Evolutionary conservation across 2,329 filamentous ascomycete genomes (phyloP).

Genomic region (Nemania diffusa): DNA sequence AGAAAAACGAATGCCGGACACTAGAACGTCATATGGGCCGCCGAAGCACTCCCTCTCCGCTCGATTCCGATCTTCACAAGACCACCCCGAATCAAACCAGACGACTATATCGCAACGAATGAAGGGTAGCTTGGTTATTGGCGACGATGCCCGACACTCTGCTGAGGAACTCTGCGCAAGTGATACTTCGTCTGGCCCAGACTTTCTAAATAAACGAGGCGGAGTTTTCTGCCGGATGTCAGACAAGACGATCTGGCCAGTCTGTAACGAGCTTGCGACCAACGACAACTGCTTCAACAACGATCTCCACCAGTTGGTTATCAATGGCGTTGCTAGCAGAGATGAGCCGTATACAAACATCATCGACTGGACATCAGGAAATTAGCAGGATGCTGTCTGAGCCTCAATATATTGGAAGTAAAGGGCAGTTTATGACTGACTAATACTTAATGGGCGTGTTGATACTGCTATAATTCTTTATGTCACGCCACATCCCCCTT

Average conservation of each 20-base stretch:
- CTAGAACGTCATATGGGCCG: slow-evolving; percentile 15
- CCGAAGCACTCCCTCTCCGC: slow-evolving; percentile 32
- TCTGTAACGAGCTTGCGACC: slow-evolving; percentile 32
- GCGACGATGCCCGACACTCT: slow-evolving; percentile 36
- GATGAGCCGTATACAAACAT: slow-evolving; percentile 36
- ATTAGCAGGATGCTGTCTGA: neutral
- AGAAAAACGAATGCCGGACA: neutral
- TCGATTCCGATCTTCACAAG: slow-evolving; percentile 22
- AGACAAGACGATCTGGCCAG: slow-evolving; percentile 41
- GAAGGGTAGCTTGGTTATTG: slow-evolving; percentile 37
- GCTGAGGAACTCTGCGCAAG: slow-evolving; percentile 41
- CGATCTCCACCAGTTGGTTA: slow-evolving; percentile 31
- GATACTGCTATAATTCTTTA: no score
- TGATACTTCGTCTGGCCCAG: slow-evolving; percentile 41
- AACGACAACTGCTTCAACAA: slow-evolving; percentile 39
- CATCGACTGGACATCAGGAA: slow-evolving; percentile 37
- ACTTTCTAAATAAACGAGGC: slow-evolving; percentile 40
- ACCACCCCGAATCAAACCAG: neutral
- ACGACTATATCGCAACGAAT: slow-evolving; percentile 11
- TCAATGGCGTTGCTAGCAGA: slow-evolving; percentile 35
- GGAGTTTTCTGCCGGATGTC: slow-evolving; percentile 47
- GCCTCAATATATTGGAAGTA: neutral
- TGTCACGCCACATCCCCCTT: no score
- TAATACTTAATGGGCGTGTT: no score
- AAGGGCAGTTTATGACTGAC: neutral